Conservation (phyloP, 257 asterid genomes). For the Solanum rostratum region DNA sequence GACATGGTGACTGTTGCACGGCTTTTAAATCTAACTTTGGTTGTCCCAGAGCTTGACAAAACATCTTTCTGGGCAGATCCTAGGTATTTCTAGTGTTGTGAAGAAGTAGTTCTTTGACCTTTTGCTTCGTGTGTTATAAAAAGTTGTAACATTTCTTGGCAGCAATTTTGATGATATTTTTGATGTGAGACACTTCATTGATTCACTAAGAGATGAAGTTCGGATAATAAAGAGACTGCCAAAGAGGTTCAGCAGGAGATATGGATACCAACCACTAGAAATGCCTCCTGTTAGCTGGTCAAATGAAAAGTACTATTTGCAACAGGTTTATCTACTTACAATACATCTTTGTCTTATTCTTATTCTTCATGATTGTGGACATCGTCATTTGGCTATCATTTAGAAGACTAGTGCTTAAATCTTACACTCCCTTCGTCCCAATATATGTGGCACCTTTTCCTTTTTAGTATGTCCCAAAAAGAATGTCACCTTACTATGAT, state of each 20-base stretch:
- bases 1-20: slow-evolving; percentile 97
- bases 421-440: neutral
- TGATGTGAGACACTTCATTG: slow-evolving; percentile 71
- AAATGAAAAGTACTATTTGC: slow-evolving; percentile 76
- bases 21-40: slow-evolving; percentile 76
- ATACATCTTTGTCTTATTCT: neutral
- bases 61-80: slow-evolving; percentile 98
- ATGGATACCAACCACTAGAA: slow-evolving; percentile 52
- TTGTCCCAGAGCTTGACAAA: slow-evolving; percentile 96
- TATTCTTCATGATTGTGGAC: neutral
- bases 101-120: neutral
- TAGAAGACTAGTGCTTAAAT: neutral
- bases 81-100: slow-evolving; percentile 40
- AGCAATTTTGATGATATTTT: slow-evolving; percentile 83
- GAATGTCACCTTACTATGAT: no score
- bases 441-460: no score
- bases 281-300: slow-evolving; percentile 99
- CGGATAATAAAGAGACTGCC: slow-evolving; percentile 71
- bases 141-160: slow-evolving; percentile 14
- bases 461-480: no score
- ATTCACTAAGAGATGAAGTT: slow-evolving; percentile 84
- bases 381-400: neutral
- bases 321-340: slow-evolving; percentile 46
- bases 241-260: slow-evolving; percentile 48
- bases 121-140: neutral